phyloP scores from a whole-genome alignment of 1,284 basidiomycete genomes.

The Boletus austroedulis region DNA sequence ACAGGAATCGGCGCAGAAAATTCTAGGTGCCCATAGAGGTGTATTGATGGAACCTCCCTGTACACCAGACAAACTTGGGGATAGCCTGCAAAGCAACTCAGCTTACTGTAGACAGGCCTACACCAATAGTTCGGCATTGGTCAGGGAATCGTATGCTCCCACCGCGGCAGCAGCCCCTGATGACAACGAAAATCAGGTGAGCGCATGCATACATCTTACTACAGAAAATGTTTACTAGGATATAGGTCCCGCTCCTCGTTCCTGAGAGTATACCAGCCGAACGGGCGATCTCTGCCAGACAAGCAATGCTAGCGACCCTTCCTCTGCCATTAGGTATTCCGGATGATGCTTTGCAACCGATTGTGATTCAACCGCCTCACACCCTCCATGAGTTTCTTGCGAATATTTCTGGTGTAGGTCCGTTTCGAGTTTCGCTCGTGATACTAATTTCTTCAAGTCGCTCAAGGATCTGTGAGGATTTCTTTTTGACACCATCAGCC shows the following conservation, averaged over 20 bases:
- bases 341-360: conserved; percentile 61
- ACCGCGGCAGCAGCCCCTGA: background rate
- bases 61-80: conserved; percentile 26
- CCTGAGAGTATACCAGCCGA: conserved; percentile 40
- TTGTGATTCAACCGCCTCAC: conserved; percentile 58
- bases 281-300: conserved; percentile 51
- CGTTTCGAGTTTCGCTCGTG: conserved; percentile 1
- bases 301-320: conserved; percentile 53
- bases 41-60: conserved; percentile 3
- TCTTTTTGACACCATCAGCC: background rate
- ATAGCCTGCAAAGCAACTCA: conserved; percentile 31
- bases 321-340: conserved; percentile 62
- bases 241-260: conserved; percentile 19
- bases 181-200: conserved; percentile 17
- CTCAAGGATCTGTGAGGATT: conserved; percentile 51
- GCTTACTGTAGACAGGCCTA: conserved; percentile 21
- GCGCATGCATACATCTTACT: conserved; percentile 16
- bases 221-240: background rate
- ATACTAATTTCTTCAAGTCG: conserved; percentile 24
- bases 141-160: conserved; percentile 3
- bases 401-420: conserved; percentile 55
- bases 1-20: background rate
- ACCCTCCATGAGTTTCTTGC: conserved; percentile 68
- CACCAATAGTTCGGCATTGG: conserved; percentile 5
- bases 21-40: background rate